Base-by-base conservation (phyloP, 2,329 filamentous ascomycete species). In the Sordariomycetes sp. region DNA sequence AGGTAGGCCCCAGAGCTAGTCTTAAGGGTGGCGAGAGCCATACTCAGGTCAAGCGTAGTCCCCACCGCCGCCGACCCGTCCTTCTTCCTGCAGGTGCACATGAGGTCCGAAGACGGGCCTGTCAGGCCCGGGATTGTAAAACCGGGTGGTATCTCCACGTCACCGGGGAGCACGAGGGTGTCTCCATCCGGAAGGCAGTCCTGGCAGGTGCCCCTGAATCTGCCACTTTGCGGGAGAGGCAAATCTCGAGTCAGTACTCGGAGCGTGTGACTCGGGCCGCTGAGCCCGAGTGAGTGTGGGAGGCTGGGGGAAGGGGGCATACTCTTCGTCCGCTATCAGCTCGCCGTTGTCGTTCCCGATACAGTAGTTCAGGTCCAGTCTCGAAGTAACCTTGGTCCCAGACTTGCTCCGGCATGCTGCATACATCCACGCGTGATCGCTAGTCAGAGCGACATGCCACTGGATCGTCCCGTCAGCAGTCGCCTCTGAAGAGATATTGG, bases 281-380 rank as follows among this genome's bases (percentile, higher is more conserved):
- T 3, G 46, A 24, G 10, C 5, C 35, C 20, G 46, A 22, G 18
- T 20, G 18, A 32, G 54, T 20, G 25, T 10, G 50, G 50, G 43
- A 5, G 11, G 25, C 20, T 22, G 28, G 25, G 28, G n/a, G n/a
- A 7, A 25, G n/a, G 48, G 16, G n/a, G 6, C 12, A 3, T 50
- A 57, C 55, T 20, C 24, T 14, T 37, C 20, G 20, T 48, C 10
- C 25, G 46, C 32, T 12, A 35, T 22, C 18, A 58, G 35, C 24
- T 28, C 37, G 7, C 57, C 57, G n/a, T 58, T 48, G 1, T 54
- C 24, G 24, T 58, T 58, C 18, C 22, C 57, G 18, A 58, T 25
- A n/a, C 57, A 58, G 14, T 54, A 16, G 57, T 58, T 54, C 4
- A 58, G 18, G 51, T 58, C 40, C 14, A 58, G 24, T 25, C 51